phyloP scores from a whole-genome alignment of 2,329 filamentous ascomycete genomes.

The Trichoderma afroharzianum region DNA sequence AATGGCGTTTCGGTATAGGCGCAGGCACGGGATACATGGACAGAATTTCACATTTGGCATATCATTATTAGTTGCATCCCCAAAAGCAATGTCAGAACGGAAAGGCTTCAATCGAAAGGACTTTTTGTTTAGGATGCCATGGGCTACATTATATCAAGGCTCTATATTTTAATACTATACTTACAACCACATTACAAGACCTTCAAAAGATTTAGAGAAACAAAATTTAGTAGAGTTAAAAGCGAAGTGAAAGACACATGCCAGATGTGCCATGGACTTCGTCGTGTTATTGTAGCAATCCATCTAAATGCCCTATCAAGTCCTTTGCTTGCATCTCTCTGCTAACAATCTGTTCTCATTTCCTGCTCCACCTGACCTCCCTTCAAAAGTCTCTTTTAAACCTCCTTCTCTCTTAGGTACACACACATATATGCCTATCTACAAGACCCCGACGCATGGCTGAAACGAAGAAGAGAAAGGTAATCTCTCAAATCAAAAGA shows the following conservation, averaged over 20 bases:
- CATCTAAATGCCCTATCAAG: not conserved
- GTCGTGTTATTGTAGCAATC: not conserved
- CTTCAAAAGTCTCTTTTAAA: not conserved
- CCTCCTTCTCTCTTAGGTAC: not conserved
- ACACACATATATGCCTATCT: not conserved
- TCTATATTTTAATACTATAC: not conserved
- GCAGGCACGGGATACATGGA: not conserved
- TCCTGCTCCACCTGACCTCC: not conserved
- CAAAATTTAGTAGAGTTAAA: not conserved
- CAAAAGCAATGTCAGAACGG: not conserved
- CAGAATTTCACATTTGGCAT: not conserved
- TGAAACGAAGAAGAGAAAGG: not conserved
- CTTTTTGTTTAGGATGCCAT: not conserved
- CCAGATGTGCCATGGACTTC: not conserved
- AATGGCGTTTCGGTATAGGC: constrained; percentile 4
- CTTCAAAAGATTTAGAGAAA: not conserved
- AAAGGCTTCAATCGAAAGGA: not conserved
- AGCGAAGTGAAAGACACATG: not conserved
- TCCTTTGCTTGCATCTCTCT: not conserved
- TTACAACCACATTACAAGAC: not conserved
- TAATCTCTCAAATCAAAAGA: not conserved
- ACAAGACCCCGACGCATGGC: not conserved
- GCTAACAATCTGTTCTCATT: not conserved
- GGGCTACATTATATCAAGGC: not conserved
- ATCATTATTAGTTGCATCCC: not conserved